Evolutionary conservation across 306 rosid genomes (phyloP), one percentile per base, ranked within the genome.

Genomic region (Dalbergia oliveri): DNA sequence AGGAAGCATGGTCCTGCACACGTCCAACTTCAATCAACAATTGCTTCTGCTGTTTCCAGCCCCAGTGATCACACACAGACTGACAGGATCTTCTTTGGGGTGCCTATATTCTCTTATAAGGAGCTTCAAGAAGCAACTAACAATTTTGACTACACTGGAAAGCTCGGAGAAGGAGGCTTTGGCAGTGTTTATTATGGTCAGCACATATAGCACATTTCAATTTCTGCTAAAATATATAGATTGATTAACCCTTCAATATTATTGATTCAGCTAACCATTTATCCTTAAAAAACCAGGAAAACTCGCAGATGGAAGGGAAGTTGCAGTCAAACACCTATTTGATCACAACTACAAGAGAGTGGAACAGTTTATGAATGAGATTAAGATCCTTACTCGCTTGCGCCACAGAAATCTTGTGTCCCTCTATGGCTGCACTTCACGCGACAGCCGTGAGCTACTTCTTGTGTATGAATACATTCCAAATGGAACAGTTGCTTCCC

Each of bases 91-190:
- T 86, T 64, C 83, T 87, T 76, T 63, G 86, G 84, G 9, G 72
- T 88, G n/a, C 88, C 87, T 1, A 69, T 90, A 45, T 87, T 90
- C 75, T 76, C 91, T 11, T 87, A 90, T 26, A 63, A 9, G 2
- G 94, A 90, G 66, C 93, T 92, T n/a, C 84, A 80, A 79, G 84
- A 81, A 69, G 93, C 94, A 16, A 90, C 97, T 0, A 79, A 90
- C 66, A 82, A 86, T 41, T 90, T 92, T 15, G 77, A 86, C 44
- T 35, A 7, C n/a, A 76, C 73, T 14, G 86, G 26, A 69, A 83
- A 84, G 50, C 90, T 92, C 0, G 93, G 97, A 79, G 90, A 86
- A 0, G 97, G 97, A 33, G 97, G 94, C 23, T 90, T 90, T 15
- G 94, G 90, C 67, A 77, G 77, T 9, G 97, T 91, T 14, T 91